Evolutionary conservation across 768 basidiomycete genomes (phyloP), one percentile per base, ranked within the genome.

Genomic region (Favolaschia claudopus): DNA sequence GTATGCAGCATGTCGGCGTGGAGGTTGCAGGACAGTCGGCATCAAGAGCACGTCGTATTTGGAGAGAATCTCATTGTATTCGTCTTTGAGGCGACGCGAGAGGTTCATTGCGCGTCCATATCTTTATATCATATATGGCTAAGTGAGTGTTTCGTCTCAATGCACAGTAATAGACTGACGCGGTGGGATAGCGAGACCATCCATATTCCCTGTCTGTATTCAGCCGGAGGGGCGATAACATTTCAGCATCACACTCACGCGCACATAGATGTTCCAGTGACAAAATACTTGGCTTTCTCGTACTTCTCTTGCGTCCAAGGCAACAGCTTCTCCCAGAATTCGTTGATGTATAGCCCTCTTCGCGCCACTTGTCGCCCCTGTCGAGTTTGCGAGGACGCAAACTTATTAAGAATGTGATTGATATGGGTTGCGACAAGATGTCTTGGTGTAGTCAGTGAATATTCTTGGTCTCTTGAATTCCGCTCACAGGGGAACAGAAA

Each of bases 21-120:
- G 48, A 6, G 63, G 15, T 56, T 69, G 71, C 19, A 42, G 60
- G 17, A 63, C 64, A 14, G 64, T 65, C 17, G 64, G 64, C 64
- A 65, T 62, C 45, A 59, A 33, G 5, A 65, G 20, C 7, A 65
- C 57, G 34, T 62, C 56, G 55, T 48, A 52, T 17, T 32, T 13
- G 3, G 44, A 17, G 13, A 65, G 48, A 52, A 48, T 15, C 13
- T 32, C 36, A 57, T 62, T 27, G 64, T 62, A 65, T 12, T 63
- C 64, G 17, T 65, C 60, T 13, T 49, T 34, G n/a, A 63, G 56
- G 13, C 32, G 44, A 7, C 64, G 51, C 2, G 53, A 46, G 38
- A 65, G 55, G 53, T 65, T 65, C 51, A 59, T 58, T 12, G 61
- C 61, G 3, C 59, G 53, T 9, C 63, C 63, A 34, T 56, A 61